Conservation (phyloP, 805 yeast genomes). For the Starmerella apis region DNA sequence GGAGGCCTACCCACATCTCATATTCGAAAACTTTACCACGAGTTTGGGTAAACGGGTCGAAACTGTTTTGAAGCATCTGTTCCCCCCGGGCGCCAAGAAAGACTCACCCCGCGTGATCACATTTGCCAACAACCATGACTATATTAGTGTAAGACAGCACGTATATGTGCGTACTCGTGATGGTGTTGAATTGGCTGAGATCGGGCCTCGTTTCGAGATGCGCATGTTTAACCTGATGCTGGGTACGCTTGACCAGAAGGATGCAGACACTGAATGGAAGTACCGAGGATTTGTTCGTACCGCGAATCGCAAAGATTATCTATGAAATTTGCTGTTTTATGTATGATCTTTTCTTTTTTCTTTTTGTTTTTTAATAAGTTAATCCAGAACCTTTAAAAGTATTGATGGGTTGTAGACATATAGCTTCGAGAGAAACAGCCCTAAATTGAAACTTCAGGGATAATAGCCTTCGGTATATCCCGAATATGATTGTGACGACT, state of each 20-base stretch:
- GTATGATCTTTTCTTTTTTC: no score
- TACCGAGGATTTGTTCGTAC: conserved; percentile 86
- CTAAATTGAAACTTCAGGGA: background rate
- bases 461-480: background rate
- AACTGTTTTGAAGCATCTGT: conserved; percentile 71
- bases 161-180: conserved; percentile 83
- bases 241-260: conserved; percentile 89
- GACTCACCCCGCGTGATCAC: conserved; percentile 87
- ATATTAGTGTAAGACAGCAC: conserved; percentile 89
- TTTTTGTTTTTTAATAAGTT: background rate
- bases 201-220: conserved; percentile 99
- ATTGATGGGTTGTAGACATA: no score
- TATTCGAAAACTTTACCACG: conserved; percentile 80
- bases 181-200: conserved; percentile 82
- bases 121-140: conserved; percentile 83
- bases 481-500: background rate
- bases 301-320: conserved; percentile 86
- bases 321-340: conserved; percentile 32
- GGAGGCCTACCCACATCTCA: conserved; percentile 87
- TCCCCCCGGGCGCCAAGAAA: conserved; percentile 93
- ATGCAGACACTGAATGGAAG: conserved; percentile 98
- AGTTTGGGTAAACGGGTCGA: conserved; percentile 74
- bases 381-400: no score
- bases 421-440: background rate
- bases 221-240: conserved; percentile 74